Evolutionary conservation across 2,329 filamentous ascomycete species (phyloP).

Genomic region (Diaporthe sp.): DNA sequence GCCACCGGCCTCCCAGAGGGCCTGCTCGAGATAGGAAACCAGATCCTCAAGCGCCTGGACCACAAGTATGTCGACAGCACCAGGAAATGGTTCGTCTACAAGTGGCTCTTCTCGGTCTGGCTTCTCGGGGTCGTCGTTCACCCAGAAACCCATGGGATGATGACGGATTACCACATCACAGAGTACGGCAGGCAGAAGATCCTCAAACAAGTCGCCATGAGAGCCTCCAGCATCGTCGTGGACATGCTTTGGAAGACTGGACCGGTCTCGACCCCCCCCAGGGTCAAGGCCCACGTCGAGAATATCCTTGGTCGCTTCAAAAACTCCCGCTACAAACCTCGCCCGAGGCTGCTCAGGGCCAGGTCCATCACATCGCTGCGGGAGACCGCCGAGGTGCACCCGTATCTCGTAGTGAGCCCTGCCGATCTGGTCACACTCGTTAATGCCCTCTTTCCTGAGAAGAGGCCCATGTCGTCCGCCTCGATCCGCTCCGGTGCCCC

Average conservation of each 20-base stretch:
- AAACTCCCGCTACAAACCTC: constrained; percentile 57
- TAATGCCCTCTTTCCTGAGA: constrained; percentile 85
- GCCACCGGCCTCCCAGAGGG: constrained; percentile 87
- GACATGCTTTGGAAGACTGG: constrained; percentile 79
- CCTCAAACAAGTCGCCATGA: constrained; percentile 81
- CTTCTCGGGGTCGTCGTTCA: constrained; percentile 85
- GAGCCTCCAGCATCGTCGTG: constrained; percentile 81
- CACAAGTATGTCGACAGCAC: constrained; percentile 78
- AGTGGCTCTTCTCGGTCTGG: constrained; percentile 93
- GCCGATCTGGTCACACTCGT: constrained; percentile 83
- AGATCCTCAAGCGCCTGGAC: constrained; percentile 82
- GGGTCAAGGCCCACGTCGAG: constrained; percentile 76
- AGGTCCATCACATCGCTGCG: constrained; percentile 77
- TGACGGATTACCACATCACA: constrained; percentile 92
- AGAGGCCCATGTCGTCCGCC: constrained; percentile 72
- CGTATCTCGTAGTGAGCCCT: constrained; percentile 82
- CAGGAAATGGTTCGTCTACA: constrained; percentile 84
- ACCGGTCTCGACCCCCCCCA: constrained; percentile 69
- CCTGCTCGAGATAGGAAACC: constrained; percentile 84
- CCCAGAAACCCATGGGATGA: constrained; percentile 83
- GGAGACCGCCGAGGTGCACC: constrained; percentile 82
- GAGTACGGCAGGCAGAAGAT: constrained; percentile 89
- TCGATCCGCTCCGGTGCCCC: constrained; percentile 74
- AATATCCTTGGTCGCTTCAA: constrained; percentile 75
- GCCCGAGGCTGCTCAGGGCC: constrained; percentile 73